Percentiles rank a stretch among this genome's conserved stretches.
Conservation (phyloP, 805 yeast genomes). For the Torulaspora quercuum region DNA sequence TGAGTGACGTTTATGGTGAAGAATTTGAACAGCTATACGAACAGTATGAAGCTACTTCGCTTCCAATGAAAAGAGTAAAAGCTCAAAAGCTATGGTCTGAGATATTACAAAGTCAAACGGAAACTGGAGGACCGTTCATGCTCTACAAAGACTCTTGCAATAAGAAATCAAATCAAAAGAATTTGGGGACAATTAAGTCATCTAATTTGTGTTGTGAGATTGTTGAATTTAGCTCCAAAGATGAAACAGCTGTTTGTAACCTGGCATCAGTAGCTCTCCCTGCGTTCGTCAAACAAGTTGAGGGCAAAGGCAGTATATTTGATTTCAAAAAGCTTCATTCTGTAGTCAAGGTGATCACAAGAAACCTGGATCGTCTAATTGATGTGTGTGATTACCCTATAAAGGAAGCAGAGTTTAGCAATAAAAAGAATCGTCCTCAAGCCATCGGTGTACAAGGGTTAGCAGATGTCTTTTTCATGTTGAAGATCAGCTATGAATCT, state of each 20-base stretch:
- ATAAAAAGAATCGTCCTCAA: conserved; percentile 79
- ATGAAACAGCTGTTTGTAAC: conserved; percentile 93
- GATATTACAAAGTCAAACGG: conserved; percentile 86
- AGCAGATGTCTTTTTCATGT: conserved; percentile 80
- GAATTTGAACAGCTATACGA: conserved; percentile 69
- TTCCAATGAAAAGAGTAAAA: conserved; percentile 57
- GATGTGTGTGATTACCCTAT: conserved; percentile 84
- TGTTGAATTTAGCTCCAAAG: conserved; percentile 81
- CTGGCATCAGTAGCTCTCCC: conserved; percentile 88
- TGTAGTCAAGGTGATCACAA: conserved; percentile 69
- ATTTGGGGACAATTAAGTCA: conserved; percentile 85
- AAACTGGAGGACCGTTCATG: conserved; percentile 94
- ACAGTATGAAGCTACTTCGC: conserved; percentile 63
- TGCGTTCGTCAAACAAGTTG: conserved; percentile 52
- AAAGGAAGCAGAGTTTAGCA: conserved; percentile 65
- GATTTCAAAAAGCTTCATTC: conserved; percentile 71
- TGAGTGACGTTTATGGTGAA: conserved; percentile 75
- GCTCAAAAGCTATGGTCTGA: conserved; percentile 90
- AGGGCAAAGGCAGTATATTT: conserved; percentile 45
- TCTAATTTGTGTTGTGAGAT: conserved; percentile 92
- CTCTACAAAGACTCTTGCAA: conserved; percentile 90
- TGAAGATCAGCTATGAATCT: conserved; percentile 88
- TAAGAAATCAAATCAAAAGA: conserved; percentile 79
- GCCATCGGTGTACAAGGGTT: conserved; percentile 95
- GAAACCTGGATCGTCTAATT: conserved; percentile 75